phyloP scores from a whole-genome alignment of 176 grass and related monocot genomes.

The Juncus inflexus region DNA sequence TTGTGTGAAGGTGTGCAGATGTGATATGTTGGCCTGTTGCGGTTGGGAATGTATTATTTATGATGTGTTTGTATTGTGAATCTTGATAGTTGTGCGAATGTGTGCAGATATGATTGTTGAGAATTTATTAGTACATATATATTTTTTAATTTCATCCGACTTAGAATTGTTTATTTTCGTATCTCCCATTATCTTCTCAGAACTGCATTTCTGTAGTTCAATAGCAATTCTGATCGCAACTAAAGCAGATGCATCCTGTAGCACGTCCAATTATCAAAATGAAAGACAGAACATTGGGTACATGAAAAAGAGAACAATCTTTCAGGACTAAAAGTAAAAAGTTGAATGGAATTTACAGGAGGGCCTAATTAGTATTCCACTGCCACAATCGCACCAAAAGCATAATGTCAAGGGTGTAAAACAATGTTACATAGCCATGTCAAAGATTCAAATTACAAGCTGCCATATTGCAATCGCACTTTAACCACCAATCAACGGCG shows the following conservation, averaged over 20 bases:
- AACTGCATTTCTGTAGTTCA: no score
- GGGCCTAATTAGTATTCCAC: not conserved
- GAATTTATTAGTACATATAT: no score
- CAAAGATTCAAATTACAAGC: slow-evolving; percentile 9
- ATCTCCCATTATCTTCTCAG: no score
- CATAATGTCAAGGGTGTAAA: slow-evolving; percentile 24
- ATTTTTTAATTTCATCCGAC: no score
- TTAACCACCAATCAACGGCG: slow-evolving; percentile 28
- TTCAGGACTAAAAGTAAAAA: slow-evolving; percentile 8
- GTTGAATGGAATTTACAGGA: slow-evolving; percentile 17
- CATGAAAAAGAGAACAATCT: not conserved
- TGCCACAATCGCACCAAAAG: slow-evolving; percentile 3
- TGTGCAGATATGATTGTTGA: no score
- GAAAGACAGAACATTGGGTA: not conserved
- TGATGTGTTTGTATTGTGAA: no score
- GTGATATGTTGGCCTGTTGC: no score
- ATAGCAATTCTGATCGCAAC: no score
- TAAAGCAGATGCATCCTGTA: not conserved
- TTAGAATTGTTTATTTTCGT: no score
- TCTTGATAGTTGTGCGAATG: no score
- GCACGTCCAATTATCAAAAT: not conserved
- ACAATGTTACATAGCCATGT: slow-evolving; percentile 21
- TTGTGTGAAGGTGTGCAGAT: no score
- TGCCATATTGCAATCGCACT: not conserved
- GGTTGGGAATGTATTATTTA: no score